phyloP scores from a whole-genome alignment of 768 basidiomycete species.

The Russula olivacea region DNA sequence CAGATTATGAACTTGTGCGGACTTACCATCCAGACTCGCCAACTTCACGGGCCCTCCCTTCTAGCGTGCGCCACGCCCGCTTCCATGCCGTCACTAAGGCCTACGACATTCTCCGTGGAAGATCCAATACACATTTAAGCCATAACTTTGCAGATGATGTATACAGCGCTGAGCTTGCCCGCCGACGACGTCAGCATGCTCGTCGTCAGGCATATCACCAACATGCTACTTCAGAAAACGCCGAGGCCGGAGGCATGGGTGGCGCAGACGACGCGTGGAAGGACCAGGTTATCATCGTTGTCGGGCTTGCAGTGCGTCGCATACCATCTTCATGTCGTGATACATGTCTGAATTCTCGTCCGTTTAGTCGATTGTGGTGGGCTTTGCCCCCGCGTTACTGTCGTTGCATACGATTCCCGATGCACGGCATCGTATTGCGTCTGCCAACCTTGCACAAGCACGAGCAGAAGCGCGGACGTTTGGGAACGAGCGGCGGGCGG shows the following conservation, averaged over 20 bases:
- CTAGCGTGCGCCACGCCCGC: slow-evolving; percentile 46
- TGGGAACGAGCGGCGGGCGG: slow-evolving; percentile 48
- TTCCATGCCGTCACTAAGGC: slow-evolving; percentile 63
- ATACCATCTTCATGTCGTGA: not conserved
- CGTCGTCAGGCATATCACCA: slow-evolving; percentile 32
- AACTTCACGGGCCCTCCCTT: slow-evolving; percentile 36
- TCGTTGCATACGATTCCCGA: slow-evolving; percentile 35
- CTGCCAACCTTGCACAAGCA: slow-evolving; percentile 53
- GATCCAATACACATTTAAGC: slow-evolving; percentile 20
- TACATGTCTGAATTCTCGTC: not conserved
- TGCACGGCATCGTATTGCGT: slow-evolving; percentile 46
- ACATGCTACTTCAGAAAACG: slow-evolving; percentile 18
- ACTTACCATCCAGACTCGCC: slow-evolving; percentile 66
- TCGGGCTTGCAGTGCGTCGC: slow-evolving; percentile 44
- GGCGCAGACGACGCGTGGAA: slow-evolving; percentile 44
- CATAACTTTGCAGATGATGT: slow-evolving; percentile 35
- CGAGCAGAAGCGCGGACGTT: slow-evolving; percentile 49
- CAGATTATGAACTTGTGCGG: slow-evolving; percentile 72
- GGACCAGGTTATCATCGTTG: slow-evolving; percentile 44
- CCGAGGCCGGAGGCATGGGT: slow-evolving; percentile 19
- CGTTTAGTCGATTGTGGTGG: slow-evolving; percentile 40
- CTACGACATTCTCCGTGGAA: slow-evolving; percentile 52
- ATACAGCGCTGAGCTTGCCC: slow-evolving; percentile 47
- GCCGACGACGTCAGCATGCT: slow-evolving; percentile 39
- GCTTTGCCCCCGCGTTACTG: slow-evolving; percentile 41